Conservation (phyloP, 106 monocot genomes). For the Dioscorea zingiberensis region DNA sequence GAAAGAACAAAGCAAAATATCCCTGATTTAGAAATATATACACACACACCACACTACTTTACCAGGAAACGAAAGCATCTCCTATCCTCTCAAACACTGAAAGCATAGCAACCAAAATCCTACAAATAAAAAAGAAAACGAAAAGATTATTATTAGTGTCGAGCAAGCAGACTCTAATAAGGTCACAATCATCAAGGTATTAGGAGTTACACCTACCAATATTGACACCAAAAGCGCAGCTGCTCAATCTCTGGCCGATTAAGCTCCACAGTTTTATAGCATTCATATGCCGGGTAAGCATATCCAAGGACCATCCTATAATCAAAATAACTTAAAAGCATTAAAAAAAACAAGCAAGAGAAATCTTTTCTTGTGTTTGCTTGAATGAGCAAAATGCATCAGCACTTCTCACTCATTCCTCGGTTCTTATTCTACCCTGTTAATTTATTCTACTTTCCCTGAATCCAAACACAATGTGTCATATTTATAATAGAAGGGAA, state of each 20-base stretch:
- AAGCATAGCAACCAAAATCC: slow-evolving; percentile 80
- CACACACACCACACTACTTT: background rate
- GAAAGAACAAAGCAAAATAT: too few relatives aligned
- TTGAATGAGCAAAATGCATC: too few relatives aligned
- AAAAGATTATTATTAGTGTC: too few relatives aligned
- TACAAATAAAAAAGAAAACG: slow-evolving; percentile 16
- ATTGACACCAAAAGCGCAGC: slow-evolving; percentile 80
- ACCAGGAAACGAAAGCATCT: slow-evolving; percentile 81
- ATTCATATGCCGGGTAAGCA: slow-evolving; percentile 81
- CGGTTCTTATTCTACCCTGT: too few relatives aligned
- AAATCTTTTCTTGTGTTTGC: too few relatives aligned
- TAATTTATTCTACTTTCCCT: too few relatives aligned
- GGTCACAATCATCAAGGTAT: background rate
- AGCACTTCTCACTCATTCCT: too few relatives aligned
- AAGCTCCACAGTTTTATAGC: slow-evolving; percentile 70
- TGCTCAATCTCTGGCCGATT: slow-evolving; percentile 76
- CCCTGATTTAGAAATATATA: too few relatives aligned
- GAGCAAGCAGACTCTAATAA: background rate
- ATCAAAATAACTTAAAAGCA: background rate
- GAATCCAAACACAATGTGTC: too few relatives aligned
- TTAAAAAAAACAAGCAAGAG: background rate
- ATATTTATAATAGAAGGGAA: too few relatives aligned
- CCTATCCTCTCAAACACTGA: slow-evolving; percentile 75
- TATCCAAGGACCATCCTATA: slow-evolving; percentile 71
- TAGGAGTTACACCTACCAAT: slow-evolving; percentile 32